Base-by-base conservation (phyloP, 2,329 filamentous ascomycete genomes). In the Sclerotinia minor region DNA sequence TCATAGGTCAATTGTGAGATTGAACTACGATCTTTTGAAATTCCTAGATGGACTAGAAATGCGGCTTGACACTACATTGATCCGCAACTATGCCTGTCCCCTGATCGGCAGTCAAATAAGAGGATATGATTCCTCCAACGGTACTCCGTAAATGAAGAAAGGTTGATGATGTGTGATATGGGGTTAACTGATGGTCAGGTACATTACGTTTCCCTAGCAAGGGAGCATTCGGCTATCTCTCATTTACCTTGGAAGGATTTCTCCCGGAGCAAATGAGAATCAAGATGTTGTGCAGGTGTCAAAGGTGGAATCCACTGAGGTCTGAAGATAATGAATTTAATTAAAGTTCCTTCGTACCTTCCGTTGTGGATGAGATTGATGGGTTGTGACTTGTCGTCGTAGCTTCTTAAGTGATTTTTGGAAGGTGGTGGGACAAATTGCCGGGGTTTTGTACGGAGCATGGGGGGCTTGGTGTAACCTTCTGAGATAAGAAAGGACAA, bases 1-100 rank as follows among this genome's bases (percentile, higher is more conserved):
- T 64, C 58, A 67, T 67, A 67, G 65, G 65, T 47, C 65, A 67
- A 64, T 50, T 60, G n/a, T 44, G 32, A 35, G 50, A 47, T 65
- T 29, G 44, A 50, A 61, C 58, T 50, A 65, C 64, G 29, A 54
- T 47, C 32, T 15, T 24, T 63, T 45, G 61, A 67, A 55, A 24
- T 24, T 63, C 32, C 29, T 63, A 54, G 35, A 54, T 26, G 24
- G 32, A 47, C 44, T 65, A 49, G 49, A 26, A 50, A 15, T 38
- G 24, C 50, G 32, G 60, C 38, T 65, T 57, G 47, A 55, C 32
- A 21, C 60, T 64, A 44, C 9, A n/a, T 26, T 38, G 44, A 35
- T 49, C 59, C 8, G 45, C 59, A 50, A 50, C 17, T 66, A 59
- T 66, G 41, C 44, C 38, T 58, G 6, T 59, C 29, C 53, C 49